These are phyloP conservation scores for Apiospora sp. DNA, from an alignment of 2,329 filamentous ascomycete species.

Conservation along the genomic window DNA sequence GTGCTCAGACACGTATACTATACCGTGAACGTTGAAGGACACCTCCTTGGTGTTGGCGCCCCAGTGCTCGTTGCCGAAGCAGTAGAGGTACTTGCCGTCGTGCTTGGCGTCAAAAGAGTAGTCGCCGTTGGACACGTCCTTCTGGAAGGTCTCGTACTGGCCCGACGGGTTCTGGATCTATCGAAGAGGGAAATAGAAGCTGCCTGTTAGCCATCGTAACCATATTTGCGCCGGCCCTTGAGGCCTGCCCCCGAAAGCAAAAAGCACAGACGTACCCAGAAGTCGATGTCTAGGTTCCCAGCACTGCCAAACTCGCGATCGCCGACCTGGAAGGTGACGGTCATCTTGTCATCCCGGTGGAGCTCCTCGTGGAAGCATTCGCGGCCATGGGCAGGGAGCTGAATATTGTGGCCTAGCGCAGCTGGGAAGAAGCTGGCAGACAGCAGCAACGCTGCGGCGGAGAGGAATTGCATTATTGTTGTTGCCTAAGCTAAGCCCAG, in stretches of 20 bases:
- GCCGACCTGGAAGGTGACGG: slow-evolving; percentile 96
- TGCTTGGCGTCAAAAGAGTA: slow-evolving; percentile 86
- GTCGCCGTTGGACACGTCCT: slow-evolving; percentile 86
- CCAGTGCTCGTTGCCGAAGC: slow-evolving; percentile 99
- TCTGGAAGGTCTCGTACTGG: slow-evolving; percentile 81
- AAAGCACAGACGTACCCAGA: slow-evolving; percentile 76
- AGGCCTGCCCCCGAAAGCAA: slow-evolving; percentile 24
- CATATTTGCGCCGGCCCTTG: background rate
- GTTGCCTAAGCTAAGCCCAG: slow-evolving; percentile 10
- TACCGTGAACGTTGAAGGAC: slow-evolving; percentile 98
- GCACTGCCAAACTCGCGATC: slow-evolving; percentile 95
- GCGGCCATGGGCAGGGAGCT: slow-evolving; percentile 88
- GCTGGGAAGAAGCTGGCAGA: slow-evolving; percentile 58
- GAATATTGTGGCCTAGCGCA: slow-evolving; percentile 89
- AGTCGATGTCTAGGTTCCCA: slow-evolving; percentile 95
- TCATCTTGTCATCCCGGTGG: slow-evolving; percentile 96
- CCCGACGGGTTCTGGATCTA: slow-evolving; percentile 81
- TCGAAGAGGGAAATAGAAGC: slow-evolving; percentile 26
- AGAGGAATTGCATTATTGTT: slow-evolving; percentile 53
- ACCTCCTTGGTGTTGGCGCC: slow-evolving; percentile 96
- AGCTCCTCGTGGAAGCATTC: slow-evolving; percentile 98
- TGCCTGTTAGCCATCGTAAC: slow-evolving; percentile 31
- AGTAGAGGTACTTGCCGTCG: slow-evolving; percentile 94
- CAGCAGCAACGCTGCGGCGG: slow-evolving; percentile 56
- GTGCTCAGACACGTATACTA: slow-evolving; percentile 93